phyloP scores from a whole-genome alignment of 2,329 filamentous ascomycete species.

The Neofusicoccum laricinum region DNA sequence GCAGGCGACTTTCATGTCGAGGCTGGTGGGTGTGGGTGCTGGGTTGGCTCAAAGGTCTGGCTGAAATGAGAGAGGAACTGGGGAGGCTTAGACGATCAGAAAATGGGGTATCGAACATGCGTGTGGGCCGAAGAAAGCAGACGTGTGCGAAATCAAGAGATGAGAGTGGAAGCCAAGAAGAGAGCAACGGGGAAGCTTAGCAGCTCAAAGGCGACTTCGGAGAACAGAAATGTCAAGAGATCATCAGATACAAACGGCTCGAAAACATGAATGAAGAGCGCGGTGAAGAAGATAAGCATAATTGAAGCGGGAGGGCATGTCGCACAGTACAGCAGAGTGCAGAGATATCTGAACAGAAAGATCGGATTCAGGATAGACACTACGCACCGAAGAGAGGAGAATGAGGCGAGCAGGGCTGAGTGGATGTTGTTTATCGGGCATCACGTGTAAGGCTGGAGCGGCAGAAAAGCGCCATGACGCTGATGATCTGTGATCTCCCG shows the following conservation, averaged over 20 bases:
- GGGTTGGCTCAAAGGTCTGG: background rate
- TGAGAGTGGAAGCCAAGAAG: background rate
- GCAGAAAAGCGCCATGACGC: constrained; percentile 13
- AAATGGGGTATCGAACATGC: too few relatives aligned
- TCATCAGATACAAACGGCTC: background rate
- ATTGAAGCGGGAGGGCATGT: background rate
- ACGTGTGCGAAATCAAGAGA: background rate
- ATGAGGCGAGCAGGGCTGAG: background rate
- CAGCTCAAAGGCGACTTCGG: background rate
- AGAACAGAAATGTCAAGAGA: background rate
- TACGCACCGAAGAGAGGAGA: background rate
- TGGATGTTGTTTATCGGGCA: constrained; percentile 11
- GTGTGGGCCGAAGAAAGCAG: too few relatives aligned
- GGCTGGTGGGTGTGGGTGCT: background rate
- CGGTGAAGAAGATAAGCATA: background rate
- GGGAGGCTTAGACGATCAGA: too few relatives aligned
- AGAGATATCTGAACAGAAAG: background rate
- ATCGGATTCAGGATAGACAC: background rate
- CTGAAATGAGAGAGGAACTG: background rate
- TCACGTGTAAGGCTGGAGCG: constrained; percentile 13
- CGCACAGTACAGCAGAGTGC: background rate
- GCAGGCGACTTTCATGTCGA: constrained; percentile 64
- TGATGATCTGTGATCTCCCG: constrained; percentile 1
- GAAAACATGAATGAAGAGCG: background rate
- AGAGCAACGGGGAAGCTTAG: background rate